Base-by-base conservation (phyloP, 2,329 filamentous ascomycete genomes). In the Neofusicoccum sp. region DNA sequence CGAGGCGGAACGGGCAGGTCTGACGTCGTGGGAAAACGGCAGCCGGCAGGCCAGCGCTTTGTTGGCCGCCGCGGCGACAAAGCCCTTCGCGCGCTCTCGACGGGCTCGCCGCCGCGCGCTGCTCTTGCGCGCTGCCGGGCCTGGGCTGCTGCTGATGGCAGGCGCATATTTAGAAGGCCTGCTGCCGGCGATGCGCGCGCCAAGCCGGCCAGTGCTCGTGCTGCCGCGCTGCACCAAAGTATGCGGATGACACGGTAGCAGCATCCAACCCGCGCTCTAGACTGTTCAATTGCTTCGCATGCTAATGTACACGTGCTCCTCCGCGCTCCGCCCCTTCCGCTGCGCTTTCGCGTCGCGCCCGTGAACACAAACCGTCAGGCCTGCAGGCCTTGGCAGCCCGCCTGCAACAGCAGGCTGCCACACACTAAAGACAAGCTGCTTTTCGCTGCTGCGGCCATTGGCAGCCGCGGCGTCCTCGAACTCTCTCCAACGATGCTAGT, bases 81-180 rank as follows among this genome's bases (percentile, higher is more conserved):
- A 16, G 26, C 43, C 14, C 43, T 14, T 38, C 31, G 47, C 6
- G 9, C 53, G 14, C 24, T 31, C 36, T 20, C 36, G 14, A 33
- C 40, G 9, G 33, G 7, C 12, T 40, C 40, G 28, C 38, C 6
- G 49, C 34, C 11, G 12, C 36, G 36, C 48, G 20, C 43, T 45
- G 33, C 24, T 20, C 38, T 30, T n/a, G 28, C 51, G 51, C 14
- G 16, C n/a, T 20, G 36, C 20, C 51, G 28, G 14, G 11, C 24
- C 51, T 12, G 38, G 26, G 38, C n/a, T n/a, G n/a, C n/a, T 12
- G 54, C 54, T 58, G 54, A 12, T 47, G 54, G 40, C 5, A 58
- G 54, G 33, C 24, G 41, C 47, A 58, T 58, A 58, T 47, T 58
- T 58, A 58, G 54, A 56, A 48, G 33, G 51, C 28, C 12, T 43